Conservation (phyloP, 2,329 filamentous ascomycete species). For the Thielaviopsis ethacetica region DNA sequence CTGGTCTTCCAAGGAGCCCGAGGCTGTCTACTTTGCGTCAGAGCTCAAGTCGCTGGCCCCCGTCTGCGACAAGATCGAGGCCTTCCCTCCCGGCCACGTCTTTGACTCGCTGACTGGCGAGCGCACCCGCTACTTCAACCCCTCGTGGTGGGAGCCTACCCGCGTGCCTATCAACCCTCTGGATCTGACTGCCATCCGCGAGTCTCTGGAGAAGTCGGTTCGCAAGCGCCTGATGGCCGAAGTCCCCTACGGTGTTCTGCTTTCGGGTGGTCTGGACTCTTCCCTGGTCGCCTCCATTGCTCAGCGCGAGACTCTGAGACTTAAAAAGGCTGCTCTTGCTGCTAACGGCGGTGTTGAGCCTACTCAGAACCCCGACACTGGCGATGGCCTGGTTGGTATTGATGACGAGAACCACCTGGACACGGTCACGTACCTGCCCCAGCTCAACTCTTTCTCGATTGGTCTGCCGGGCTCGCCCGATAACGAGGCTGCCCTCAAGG, state of each 20-base stretch:
- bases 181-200: slow-evolving; percentile 67
- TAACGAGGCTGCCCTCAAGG: slow-evolving; percentile 78
- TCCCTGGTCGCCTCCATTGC: slow-evolving; percentile 90
- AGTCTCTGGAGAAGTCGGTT: slow-evolving; percentile 76
- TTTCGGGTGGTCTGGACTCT: slow-evolving; percentile 91
- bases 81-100: slow-evolving; percentile 88
- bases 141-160: slow-evolving; percentile 76
- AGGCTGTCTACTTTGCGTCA: slow-evolving; percentile 85
- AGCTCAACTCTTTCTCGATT: slow-evolving; percentile 98
- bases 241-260: slow-evolving; percentile 88
- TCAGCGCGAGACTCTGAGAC: slow-evolving; percentile 72
- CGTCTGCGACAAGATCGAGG: slow-evolving; percentile 87
- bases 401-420: slow-evolving; percentile 82
- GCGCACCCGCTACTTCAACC: slow-evolving; percentile 77
- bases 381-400: slow-evolving; percentile 69
- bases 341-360: slow-evolving; percentile 27
- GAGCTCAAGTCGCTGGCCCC: slow-evolving; percentile 87
- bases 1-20: slow-evolving; percentile 67
- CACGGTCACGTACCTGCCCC: slow-evolving; percentile 78
- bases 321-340: slow-evolving; percentile 48
- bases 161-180: slow-evolving; percentile 65
- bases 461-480: slow-evolving; percentile 87
- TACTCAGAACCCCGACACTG: slow-evolving; percentile 30
- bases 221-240: slow-evolving; percentile 97
- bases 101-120: slow-evolving; percentile 86